A percentile compares a stretch with the other conserved stretches of the same genome.
phyloP scores from a whole-genome alignment of 129 eudicot species.

The Artemisia tridentata region DNA sequence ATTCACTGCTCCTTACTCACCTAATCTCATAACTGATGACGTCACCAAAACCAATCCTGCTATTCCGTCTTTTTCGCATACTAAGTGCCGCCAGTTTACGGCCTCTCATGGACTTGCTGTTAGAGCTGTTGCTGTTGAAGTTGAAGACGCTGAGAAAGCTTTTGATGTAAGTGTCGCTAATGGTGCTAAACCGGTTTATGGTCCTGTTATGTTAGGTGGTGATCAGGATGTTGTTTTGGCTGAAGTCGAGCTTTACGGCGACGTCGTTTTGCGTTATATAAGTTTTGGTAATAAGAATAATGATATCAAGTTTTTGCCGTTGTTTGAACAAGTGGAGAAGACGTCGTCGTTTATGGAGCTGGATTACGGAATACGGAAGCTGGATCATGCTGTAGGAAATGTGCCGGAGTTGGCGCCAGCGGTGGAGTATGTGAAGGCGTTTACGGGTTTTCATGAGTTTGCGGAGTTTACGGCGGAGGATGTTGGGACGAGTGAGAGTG shows the following conservation, averaged over 20 bases:
- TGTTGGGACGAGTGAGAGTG: slow-evolving; percentile 89
- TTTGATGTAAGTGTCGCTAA: slow-evolving; percentile 35
- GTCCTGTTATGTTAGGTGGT: slow-evolving; percentile 19
- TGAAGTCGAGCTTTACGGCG: slow-evolving; percentile 37
- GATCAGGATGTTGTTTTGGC: slow-evolving; percentile 25
- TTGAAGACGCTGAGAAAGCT: slow-evolving; percentile 44
- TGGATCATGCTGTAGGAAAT: slow-evolving; percentile 95
- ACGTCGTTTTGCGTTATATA: slow-evolving; percentile 35
- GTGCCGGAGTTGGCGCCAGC: slow-evolving; percentile 69
- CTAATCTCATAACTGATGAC: slow-evolving; percentile 20
- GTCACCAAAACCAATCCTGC: slow-evolving; percentile 31
- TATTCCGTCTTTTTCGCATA: slow-evolving; percentile 51
- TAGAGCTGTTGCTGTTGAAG: slow-evolving; percentile 33
- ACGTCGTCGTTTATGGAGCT: slow-evolving; percentile 41
- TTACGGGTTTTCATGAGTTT: slow-evolving; percentile 93
- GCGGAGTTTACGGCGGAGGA: slow-evolving; percentile 93
- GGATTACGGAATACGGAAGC: slow-evolving; percentile 72
- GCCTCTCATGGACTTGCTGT: slow-evolving; percentile 36
- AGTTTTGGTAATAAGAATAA: slow-evolving; percentile 31
- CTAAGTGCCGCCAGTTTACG: slow-evolving; percentile 39
- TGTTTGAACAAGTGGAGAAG: slow-evolving; percentile 42
- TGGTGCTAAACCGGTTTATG: slow-evolving; percentile 31
- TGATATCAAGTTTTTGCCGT: slow-evolving; percentile 43
- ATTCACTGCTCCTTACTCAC: slow-evolving; percentile 40
- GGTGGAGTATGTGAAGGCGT: slow-evolving; percentile 61